Base-by-base conservation (phyloP, 2,329 filamentous ascomycete species). In the Aspergillus cejpii region DNA sequence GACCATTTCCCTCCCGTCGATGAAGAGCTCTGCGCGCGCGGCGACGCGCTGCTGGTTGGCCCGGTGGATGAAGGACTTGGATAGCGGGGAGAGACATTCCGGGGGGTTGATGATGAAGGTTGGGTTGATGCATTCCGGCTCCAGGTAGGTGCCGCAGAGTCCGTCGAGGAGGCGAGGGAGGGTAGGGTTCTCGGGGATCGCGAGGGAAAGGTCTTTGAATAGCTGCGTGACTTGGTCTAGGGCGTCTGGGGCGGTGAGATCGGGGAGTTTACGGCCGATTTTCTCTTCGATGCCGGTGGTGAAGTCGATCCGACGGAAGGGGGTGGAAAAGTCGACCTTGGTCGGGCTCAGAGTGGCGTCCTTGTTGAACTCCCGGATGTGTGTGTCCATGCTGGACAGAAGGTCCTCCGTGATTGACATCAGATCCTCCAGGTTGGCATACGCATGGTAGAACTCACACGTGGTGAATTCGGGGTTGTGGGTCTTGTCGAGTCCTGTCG, bases 391-490 rank as follows among this genome's bases (percentile, higher is more conserved):
- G 14, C 77, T 74, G 26, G 63, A 71, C 24, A 96, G 67, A 38
- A 97, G 68, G 11, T 75, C 71, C 63, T 92, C 85, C 1, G 91
- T 97, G 62, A 82, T 79, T 15, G 67, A 62, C 60, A 94, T 89
- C 40, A 97, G 72, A 33, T 86, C 79, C 27, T 81, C 72, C 0
- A 96, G 76, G 52, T 84, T 85, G 48, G 84, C 81, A 59, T 90
- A 94, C 2, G 90, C 84, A 49, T 85, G 83, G 68, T 98, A 98
- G 69, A 95, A 97, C 69, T 98, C 92, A 73, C 91, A 97, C 48
- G 87, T 97, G 36, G 87, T 92, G 69, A 97, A 98, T 63, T 98
- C 92, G 0, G 92, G 91, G 61, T 98, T 98, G 64, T 98, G 92
- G 0, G 88, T 95, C 23, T 78, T 79, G 64, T 96, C 90, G 27